These are phyloP conservation scores for Leccinum subgranulosum DNA, from an alignment of 768 basidiomycete genomes.

Conservation along the genomic window DNA sequence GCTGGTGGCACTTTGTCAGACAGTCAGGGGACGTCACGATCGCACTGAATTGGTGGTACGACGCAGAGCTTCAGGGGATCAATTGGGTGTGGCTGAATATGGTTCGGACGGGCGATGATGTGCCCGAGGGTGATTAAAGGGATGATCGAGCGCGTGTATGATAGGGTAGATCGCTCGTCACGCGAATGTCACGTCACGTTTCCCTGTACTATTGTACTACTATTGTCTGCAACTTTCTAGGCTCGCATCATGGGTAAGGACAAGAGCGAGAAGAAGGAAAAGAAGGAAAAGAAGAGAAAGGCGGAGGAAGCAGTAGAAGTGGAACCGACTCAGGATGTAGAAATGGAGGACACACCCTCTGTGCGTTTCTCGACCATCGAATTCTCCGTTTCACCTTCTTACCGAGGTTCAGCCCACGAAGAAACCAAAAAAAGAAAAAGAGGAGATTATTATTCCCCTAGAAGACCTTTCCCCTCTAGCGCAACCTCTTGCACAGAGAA, in stretches of 20 bases:
- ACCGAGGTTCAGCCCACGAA: conserved; percentile 38
- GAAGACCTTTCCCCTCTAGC: conserved; percentile 95
- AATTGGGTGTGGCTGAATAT: conserved; percentile 68
- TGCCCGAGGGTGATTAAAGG: conserved; percentile 32
- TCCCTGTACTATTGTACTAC: background rate
- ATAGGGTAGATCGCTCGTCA: conserved; percentile 7
- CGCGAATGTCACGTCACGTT: conserved; percentile 20
- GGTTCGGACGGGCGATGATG: conserved; percentile 41
- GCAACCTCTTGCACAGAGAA: conserved; percentile 88
- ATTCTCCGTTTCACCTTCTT: conserved; percentile 30
- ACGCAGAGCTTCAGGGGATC: conserved; percentile 70
- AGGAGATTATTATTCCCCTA: conserved; percentile 59
- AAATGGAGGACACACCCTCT: conserved; percentile 37
- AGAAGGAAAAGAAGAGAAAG: conserved; percentile 71
- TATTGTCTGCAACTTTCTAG: background rate
- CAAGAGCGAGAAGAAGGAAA: conserved; percentile 74
- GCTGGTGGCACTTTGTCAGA: conserved; percentile 92
- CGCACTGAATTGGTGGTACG: conserved; percentile 90
- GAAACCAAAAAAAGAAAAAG: conserved; percentile 62
- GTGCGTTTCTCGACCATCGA: conserved; percentile 20
- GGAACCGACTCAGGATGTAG: conserved; percentile 43
- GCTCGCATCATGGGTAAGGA: conserved; percentile 57
- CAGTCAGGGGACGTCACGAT: conserved; percentile 64
- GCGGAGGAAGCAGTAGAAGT: conserved; percentile 29
- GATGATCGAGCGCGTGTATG: background rate